Conservation (phyloP, 495 filamentous ascomycete species). For the Aspergillus sclerotiicarbonarius region DNA sequence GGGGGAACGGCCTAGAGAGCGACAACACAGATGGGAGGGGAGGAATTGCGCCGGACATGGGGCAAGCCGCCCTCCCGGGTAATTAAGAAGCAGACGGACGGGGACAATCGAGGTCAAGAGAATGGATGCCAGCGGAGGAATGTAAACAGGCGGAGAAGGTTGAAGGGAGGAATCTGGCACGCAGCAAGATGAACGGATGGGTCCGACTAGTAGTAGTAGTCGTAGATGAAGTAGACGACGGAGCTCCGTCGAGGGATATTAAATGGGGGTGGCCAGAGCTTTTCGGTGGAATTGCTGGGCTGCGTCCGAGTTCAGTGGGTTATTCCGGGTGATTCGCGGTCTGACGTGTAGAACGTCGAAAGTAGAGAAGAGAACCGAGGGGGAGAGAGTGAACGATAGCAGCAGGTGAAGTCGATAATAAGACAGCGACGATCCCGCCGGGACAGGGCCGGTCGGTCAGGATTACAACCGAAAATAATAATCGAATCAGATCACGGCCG, state of each 20-base stretch:
- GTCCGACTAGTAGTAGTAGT: background rate
- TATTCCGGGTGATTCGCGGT: background rate
- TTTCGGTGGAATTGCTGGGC: background rate
- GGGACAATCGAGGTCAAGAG: background rate
- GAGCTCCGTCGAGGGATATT: background rate
- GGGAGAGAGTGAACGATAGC: background rate
- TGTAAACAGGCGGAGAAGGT: background rate
- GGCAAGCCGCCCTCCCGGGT: background rate
- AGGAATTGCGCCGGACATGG: background rate
- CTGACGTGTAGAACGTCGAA: background rate
- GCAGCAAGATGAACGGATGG: background rate
- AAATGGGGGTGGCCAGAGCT: background rate
- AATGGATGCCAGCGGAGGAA: background rate
- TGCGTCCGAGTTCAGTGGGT: background rate
- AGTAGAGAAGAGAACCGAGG: background rate
- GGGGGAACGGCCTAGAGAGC: background rate
- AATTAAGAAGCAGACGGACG: background rate
- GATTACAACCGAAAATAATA: background rate
- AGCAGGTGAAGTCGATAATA: background rate
- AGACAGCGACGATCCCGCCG: background rate
- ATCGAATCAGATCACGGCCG: background rate
- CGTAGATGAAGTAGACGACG: background rate
- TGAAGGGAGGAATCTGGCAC: background rate
- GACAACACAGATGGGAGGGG: constrained; percentile 3
- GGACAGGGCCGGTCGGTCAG: background rate